Evolutionary conservation across 2,329 filamentous ascomycete genomes (phyloP), one percentile per base, ranked within the genome.

Genomic region (Xylariaceae sp.): DNA sequence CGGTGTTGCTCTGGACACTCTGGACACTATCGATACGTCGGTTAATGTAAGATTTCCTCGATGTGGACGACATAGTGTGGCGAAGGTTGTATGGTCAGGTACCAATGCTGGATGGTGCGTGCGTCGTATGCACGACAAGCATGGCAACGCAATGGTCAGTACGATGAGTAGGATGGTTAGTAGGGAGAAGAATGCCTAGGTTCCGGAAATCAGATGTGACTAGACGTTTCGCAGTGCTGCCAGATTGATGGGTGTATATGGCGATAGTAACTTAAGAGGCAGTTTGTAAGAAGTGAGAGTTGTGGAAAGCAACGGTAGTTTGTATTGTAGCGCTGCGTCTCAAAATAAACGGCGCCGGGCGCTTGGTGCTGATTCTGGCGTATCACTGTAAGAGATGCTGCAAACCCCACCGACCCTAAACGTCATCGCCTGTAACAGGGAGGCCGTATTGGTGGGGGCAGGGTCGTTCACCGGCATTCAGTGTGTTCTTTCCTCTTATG

Each of bases 1-100:
- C 64, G 70, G 72, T 67, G 63, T 76, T 50, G 50, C 58, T 70
- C 67, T 78, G 70, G 78, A 79, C 58, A 73, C 73, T 60, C 75
- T 77, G 60, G 80, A 81, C 39, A 74, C 73, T 58, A 76, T 75
- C 65, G 80, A 83, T 80, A 82, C 83, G 68, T 46, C 61, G 58
- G 29, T 57, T 55, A 32, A 62, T 49, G 18, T 62, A 59, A n/a
- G 59, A 62, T 35, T 53, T 58, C 37, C 59, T 46, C 10, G 59
- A 60, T 44, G 30, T 41, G 23, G 57, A 53, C 43, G 59, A 62
- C 59, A 62, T 62, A 32, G 41, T 57, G 55, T 33, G 44, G 27
- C 23, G 41, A 30, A 44, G 26, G 35, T 43, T 18, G 32, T 23
- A 30, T 15, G 36, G 35, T 54, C 43, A 50, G 53, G 43, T 53